phyloP scores from a whole-genome alignment of 2,329 filamentous ascomycete species.

The Arthrobotrys pseudoclavata region DNA sequence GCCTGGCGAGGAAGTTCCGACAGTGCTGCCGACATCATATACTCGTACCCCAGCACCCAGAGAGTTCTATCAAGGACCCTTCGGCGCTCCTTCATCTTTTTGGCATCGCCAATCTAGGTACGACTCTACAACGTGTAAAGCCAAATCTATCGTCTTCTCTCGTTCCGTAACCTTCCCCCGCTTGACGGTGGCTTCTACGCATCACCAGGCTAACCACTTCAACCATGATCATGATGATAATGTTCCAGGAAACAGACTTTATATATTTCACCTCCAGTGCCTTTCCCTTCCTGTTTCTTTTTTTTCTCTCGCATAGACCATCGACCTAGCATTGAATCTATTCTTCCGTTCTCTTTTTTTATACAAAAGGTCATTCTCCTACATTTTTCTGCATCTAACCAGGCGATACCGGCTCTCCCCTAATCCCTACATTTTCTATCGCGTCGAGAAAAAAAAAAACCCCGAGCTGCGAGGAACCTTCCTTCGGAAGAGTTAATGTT shows the following conservation, averaged over 20 bases:
- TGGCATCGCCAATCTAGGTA: constrained; percentile 41
- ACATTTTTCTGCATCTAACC: constrained; percentile 5
- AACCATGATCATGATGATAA: constrained; percentile 21
- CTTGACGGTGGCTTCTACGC: constrained; percentile 44
- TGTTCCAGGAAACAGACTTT: constrained; percentile 3
- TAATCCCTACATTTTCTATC: not conserved
- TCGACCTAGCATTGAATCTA: constrained; percentile 24
- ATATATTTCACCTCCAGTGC: constrained; percentile 25
- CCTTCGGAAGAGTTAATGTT: constrained; percentile 50
- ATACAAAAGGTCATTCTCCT: constrained; percentile 16
- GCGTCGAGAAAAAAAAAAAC: not conserved
- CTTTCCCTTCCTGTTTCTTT: constrained; percentile 16
- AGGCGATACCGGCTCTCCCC: not conserved
- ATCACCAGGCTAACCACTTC: constrained; percentile 46
- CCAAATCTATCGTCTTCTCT: constrained; percentile 26
- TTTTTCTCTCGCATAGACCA: constrained; percentile 40
- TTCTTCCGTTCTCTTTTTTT: constrained; percentile 41
- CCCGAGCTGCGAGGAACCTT: constrained; percentile 22
- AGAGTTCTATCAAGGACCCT: constrained; percentile 40
- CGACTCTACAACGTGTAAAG: constrained; percentile 8
- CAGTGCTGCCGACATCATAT: constrained; percentile 28
- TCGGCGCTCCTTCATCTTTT: constrained; percentile 25
- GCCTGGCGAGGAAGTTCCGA: constrained; percentile 50
- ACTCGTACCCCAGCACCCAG: constrained; percentile 48
- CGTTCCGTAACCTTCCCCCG: constrained; percentile 43